A percentile compares a stretch with the other conserved stretches of the same genome.
Evolutionary conservation across 2,329 filamentous ascomycete species (phyloP).

Genomic region (Trichoderma harzianum): DNA sequence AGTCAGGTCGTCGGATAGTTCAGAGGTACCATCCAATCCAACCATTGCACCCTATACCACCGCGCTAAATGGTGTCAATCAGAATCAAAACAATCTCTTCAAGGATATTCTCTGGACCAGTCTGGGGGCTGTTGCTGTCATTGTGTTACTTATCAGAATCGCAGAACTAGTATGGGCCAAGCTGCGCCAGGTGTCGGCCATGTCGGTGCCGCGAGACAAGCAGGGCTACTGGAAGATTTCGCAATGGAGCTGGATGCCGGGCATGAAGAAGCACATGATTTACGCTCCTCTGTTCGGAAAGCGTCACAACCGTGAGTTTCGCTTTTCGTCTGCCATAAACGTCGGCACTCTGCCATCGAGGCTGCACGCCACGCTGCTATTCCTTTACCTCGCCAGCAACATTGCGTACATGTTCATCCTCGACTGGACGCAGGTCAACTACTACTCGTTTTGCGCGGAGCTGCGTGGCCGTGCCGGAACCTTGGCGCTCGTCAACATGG

Average conservation of each 20-base stretch:
- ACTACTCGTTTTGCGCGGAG: constrained; percentile 69
- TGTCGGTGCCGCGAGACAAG: constrained; percentile 49
- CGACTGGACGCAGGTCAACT: constrained; percentile 56
- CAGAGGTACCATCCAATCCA: constrained; percentile 37
- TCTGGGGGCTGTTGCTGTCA: constrained; percentile 52
- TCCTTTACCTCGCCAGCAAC: constrained; percentile 58
- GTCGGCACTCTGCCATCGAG: constrained; percentile 63
- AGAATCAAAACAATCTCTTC: constrained; percentile 55
- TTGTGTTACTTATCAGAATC: constrained; percentile 53
- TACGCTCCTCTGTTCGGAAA: constrained; percentile 63
- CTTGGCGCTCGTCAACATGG: constrained; percentile 83
- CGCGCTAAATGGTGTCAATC: constrained; percentile 58
- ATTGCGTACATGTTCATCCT: constrained; percentile 60
- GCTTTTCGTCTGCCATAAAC: constrained; percentile 57
- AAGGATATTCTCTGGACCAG: constrained; percentile 59
- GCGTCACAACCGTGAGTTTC: constrained; percentile 65
- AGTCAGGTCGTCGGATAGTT: constrained; percentile 27
- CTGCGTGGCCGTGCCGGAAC: constrained; percentile 82
- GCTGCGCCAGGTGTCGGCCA: constrained; percentile 57
- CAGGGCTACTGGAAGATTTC: constrained; percentile 59
- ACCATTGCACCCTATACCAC: constrained; percentile 56
- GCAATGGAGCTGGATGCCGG: constrained; percentile 59
- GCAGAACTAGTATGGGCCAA: constrained; percentile 53
- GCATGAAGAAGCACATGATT: constrained; percentile 57
- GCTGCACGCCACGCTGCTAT: constrained; percentile 57